Base-by-base conservation (phyloP, 768 basidiomycete genomes). In the Cytidiella melzeri region DNA sequence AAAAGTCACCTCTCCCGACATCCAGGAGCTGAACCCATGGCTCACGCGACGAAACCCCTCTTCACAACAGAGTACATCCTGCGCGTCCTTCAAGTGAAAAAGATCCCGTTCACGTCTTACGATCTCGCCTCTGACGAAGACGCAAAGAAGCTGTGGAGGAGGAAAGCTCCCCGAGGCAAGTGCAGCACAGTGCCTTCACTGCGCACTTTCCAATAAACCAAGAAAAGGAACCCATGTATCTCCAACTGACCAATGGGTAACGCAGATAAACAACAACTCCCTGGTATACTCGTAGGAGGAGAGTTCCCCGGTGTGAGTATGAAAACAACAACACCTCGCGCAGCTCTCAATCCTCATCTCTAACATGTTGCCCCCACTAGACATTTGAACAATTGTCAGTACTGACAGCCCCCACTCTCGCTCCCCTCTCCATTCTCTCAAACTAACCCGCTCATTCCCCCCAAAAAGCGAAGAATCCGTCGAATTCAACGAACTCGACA, bases 121-220 rank as follows among this genome's bases (percentile, higher is more conserved):
- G 90, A 92, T 66, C 75, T 92, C 34, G 90, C 90, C 24, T 88
- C 85, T 3, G 88, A 92, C 61, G 84, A 85, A 59, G 76, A 81
- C 18, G 88, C 90, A 13, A 92, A 91, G 63, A 67, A 67, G 48
- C 65, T 90, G 20, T 92, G 90, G 90, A 84, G 75, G 64, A 74
- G 91, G 56, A 92, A 84, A 62, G 87, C 84, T 1, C 90, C 90
- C 30, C 57, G 63, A 58, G 79, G 87, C 84, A 43, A 52, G 66
- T 58, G 12, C 46, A 45, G 48, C 27, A 42, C 41, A 30, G 43
- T 48, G n/a, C n/a, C n/a, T n/a, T n/a, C n/a, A n/a, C n/a, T n/a
- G n/a, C n/a, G n/a, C n/a, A n/a, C n/a, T n/a, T n/a, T n/a, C n/a
- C n/a, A n/a, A n/a, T n/a, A n/a, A n/a, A n/a, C n/a, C n/a, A n/a